These are phyloP conservation scores for Spongiforma sp. DNA, from an alignment of 1,284 basidiomycete genomes.

Conservation along the genomic window DNA sequence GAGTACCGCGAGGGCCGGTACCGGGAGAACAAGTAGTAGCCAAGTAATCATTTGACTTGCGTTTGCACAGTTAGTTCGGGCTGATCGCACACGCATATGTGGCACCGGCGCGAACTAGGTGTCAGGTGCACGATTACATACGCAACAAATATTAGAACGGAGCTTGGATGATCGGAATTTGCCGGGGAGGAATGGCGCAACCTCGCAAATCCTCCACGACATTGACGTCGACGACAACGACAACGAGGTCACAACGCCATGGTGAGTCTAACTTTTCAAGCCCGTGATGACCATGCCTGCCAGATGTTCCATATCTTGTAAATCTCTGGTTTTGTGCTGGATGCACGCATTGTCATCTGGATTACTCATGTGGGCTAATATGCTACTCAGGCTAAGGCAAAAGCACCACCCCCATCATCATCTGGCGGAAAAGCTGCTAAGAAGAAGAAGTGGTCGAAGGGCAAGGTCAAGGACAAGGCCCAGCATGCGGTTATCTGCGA, in stretches of 20 bases:
- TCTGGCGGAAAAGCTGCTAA: slow-evolving; percentile 85
- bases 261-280: slow-evolving; percentile 36
- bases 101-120: neutral
- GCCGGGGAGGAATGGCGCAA: slow-evolving; percentile 15
- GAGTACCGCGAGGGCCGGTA: slow-evolving; percentile 43
- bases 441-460: slow-evolving; percentile 99
- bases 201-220: slow-evolving; percentile 5
- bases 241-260: slow-evolving; percentile 33
- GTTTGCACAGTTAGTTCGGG: neutral
- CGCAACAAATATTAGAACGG: slow-evolving; percentile 23
- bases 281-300: neutral
- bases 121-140: slow-evolving; percentile 25
- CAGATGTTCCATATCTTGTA: neutral
- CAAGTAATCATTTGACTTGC: slow-evolving; percentile 48
- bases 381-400: slow-evolving; percentile 67
- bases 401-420: slow-evolving; percentile 65
- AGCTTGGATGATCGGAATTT: slow-evolving; percentile 25
- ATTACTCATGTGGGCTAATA: slow-evolving; percentile 24
- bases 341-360: slow-evolving; percentile 21
- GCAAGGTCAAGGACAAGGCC: slow-evolving; percentile 99
- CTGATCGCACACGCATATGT: neutral
- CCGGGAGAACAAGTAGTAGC: slow-evolving; percentile 45
- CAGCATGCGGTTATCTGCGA: slow-evolving; percentile 94
- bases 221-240: slow-evolving; percentile 30
- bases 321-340: slow-evolving; percentile 18